Evolutionary conservation across 192 early-diverging fungal species (phyloP).

Genomic region (Neocallimastix lanati): DNA sequence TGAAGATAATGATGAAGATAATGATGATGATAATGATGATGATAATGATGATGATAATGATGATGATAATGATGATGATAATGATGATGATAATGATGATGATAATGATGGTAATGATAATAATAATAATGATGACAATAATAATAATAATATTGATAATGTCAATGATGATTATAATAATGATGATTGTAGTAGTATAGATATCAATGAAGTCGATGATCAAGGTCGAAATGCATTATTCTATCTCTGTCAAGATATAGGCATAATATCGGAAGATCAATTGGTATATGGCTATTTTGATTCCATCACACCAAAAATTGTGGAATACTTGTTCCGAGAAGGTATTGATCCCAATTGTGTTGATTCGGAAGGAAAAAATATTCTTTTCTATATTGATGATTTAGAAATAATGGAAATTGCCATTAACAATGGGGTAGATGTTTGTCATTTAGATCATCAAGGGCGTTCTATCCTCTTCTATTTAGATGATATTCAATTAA

Average conservation of each 20-base stretch:
- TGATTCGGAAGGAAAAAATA: background rate
- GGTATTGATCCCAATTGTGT: background rate
- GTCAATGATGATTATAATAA: too few species aligned
- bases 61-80: too few species aligned
- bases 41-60: too few species aligned
- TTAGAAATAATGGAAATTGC: background rate
- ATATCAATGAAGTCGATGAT: background rate
- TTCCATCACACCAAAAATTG: background rate
- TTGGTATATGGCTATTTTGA: too few species aligned
- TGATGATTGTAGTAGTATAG: too few species aligned
- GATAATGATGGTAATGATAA: too few species aligned
- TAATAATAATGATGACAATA: too few species aligned
- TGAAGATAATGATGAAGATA: too few species aligned
- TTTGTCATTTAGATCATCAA: background rate
- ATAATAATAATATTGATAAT: too few species aligned
- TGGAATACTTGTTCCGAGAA: background rate
- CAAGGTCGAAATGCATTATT: background rate
- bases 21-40: too few species aligned
- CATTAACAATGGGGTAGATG: background rate
- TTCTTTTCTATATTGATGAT: background rate
- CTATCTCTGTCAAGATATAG: background rate
- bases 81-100: too few species aligned
- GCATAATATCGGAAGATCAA: too few species aligned
- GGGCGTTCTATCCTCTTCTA: background rate
- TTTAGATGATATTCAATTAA: accelerated